These are phyloP conservation scores for Acer yangbiense DNA, from an alignment of 345 rosid genomes.

Conservation along the genomic window DNA sequence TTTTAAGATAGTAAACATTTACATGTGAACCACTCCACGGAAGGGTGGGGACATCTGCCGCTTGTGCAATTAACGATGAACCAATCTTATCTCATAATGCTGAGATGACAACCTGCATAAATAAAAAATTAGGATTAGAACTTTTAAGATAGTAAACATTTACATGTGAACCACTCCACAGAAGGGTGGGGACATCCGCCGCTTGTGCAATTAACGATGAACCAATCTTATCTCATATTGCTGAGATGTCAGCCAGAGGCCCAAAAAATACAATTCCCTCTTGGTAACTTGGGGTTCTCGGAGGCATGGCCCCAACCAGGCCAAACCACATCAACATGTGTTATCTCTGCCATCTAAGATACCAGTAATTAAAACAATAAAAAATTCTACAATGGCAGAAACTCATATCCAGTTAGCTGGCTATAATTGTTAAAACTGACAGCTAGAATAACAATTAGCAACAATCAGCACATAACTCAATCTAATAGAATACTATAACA, in stretches of 20 bases:
- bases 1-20: conserved; percentile 22
- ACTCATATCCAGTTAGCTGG: too few species aligned
- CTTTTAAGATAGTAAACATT: conserved; percentile 18
- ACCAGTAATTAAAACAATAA: conserved; percentile 19
- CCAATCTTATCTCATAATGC: conserved; percentile 99
- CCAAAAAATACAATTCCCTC: conserved; percentile 95
- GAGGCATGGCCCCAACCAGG: conserved; percentile 99
- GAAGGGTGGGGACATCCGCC: conserved; percentile 97
- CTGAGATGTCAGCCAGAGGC: conserved; percentile 85
- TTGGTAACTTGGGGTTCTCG: conserved; percentile 96
- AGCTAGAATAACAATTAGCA: too few species aligned
- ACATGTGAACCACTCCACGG: conserved; percentile 99
- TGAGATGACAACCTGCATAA: conserved; percentile 43
- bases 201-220: conserved; percentile 99
- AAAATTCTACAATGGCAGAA: not conserved
- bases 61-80: conserved; percentile 99
- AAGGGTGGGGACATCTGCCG: too few species aligned
- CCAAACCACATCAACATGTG: conserved; percentile 99
- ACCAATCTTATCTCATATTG: conserved; percentile 97
- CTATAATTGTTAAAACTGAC: too few species aligned
- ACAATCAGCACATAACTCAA: too few species aligned
- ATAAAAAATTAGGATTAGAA: not conserved
- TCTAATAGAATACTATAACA: too few species aligned
- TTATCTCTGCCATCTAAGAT: conserved; percentile 93
- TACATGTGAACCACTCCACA: conserved; percentile 99